Base-by-base conservation (phyloP, 169 alveolate genomes). In the Cryptosporidium baileyi region DNA sequence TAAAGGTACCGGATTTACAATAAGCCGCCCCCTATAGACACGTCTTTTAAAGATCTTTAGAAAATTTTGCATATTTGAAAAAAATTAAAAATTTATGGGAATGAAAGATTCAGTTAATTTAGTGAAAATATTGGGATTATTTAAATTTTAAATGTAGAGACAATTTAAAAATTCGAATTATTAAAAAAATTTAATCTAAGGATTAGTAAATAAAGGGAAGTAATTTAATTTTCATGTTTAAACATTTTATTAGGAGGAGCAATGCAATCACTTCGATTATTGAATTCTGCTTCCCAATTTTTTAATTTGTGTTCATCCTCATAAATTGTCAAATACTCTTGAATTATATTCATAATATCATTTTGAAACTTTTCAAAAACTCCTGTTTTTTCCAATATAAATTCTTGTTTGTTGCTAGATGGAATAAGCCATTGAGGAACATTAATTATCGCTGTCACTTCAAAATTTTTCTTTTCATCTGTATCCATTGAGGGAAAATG, bases 371-470 rank as follows among this genome's bases (percentile, higher is more conserved):
- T 91, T 43, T 92, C 82, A 82, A 90, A 94, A 32, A 94, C 94
- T 80, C 67, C 74, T 89, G 94, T 94, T 91, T 91, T 90, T 80
- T 95, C 97, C 43, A 93, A 95, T 0, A 93, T 88, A 62, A 95
- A 95, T 67, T 95, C 97, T 63, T 95, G 97, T 89, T 95, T 95
- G 47, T 90, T 94, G 44, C 92, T 89, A 24, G 97, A 89, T 13
- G 97, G 97, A 13, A 91, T 67, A 51, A 95, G 93, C 97, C 97
- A 95, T 63, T 92, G 91, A 1, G 97, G 97, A 11, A 95, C 97
- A 67, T 91, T 92, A 6, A 93, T 91, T 62, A 93, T 89, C 17
- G 94, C 96, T 13, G 96, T 94, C 15, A 93, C 52, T 92, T 82
- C 82, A 92, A 91, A 44, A 94, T 91, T 19, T 82, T 88, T 41